These are phyloP conservation scores for Blastobotrys niveus DNA, from an alignment of 1,139 yeast species.

Conservation along the genomic window DNA sequence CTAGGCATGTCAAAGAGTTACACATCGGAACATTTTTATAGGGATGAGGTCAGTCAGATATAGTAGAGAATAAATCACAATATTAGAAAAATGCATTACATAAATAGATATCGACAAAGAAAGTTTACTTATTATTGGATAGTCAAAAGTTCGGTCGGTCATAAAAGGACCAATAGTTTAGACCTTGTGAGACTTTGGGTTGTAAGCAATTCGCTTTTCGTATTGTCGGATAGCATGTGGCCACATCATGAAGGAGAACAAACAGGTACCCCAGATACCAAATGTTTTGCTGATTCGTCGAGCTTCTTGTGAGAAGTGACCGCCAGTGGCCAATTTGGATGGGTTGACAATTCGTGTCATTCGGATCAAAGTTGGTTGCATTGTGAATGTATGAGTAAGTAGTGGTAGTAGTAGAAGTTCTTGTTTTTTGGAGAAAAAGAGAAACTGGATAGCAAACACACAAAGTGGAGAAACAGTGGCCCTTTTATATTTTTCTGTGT, in stretches of 20 bases:
- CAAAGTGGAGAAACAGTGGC: conserved; percentile 2
- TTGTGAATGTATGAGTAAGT: conserved; percentile 3
- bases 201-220: conserved; percentile 3
- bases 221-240: conserved; percentile 13
- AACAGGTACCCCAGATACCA: conserved; percentile 19
- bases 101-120: no score
- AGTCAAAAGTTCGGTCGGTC: no score
- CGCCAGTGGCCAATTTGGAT: conserved; percentile 10
- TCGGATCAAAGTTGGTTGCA: conserved; percentile 15
- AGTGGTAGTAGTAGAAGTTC: neutral
- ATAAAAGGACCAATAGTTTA: no score
- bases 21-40: no score
- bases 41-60: no score
- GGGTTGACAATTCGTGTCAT: conserved; percentile 13
- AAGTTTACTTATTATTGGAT: no score
- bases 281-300: conserved; percentile 15
- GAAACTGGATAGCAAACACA: neutral
- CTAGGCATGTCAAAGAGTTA: no score
- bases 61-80: no score
- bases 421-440: neutral
- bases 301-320: conserved; percentile 13
- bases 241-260: conserved; percentile 19
- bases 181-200: conserved; percentile 14
- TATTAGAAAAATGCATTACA: no score
- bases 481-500: conserved; percentile 3